A percentile compares a stretch with the other conserved stretches of the same genome.
These are phyloP conservation scores for Bothriochloa decipiens DNA, from an alignment of 176 grass and related monocot genomes.

Conservation along the genomic window DNA sequence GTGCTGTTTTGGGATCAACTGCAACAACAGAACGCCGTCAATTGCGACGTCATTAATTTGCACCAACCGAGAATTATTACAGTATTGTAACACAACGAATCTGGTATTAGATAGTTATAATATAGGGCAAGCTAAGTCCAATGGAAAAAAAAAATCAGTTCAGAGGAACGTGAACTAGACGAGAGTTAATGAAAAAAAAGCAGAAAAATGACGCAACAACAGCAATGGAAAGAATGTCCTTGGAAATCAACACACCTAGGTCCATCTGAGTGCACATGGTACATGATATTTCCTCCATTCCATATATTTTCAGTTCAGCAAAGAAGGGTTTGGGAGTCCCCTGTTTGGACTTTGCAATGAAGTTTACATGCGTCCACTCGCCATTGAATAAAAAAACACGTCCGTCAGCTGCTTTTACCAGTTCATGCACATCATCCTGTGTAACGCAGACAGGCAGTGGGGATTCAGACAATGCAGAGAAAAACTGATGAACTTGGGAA, in stretches of 20 bases:
- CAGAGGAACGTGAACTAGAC: too few relatives aligned
- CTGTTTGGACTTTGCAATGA: slow-evolving; percentile 10
- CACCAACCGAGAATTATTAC: not conserved
- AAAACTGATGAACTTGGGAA: not conserved
- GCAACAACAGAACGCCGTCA: too few relatives aligned
- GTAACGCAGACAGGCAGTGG: not conserved
- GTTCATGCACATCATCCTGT: not conserved
- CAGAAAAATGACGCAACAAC: too few relatives aligned
- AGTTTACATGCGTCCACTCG: not conserved
- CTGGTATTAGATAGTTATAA: too few relatives aligned
- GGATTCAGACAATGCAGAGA: not conserved
- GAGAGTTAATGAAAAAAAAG: too few relatives aligned
- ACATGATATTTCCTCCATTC: not conserved
- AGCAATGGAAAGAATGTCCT: not conserved
- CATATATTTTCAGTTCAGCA: slow-evolving; percentile 6
- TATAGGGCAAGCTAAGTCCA: too few relatives aligned
- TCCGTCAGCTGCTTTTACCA: slow-evolving; percentile 10
- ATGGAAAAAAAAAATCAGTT: too few relatives aligned
- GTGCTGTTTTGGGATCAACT: too few relatives aligned
- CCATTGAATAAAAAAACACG: not conserved
- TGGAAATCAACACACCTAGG: not conserved
- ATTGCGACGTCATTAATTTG: not conserved
- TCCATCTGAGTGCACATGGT: not conserved
- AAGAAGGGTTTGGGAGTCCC: not conserved
- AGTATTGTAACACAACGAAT: too few relatives aligned